Base-by-base conservation (phyloP, 306 rosid species). In the Dryas drummondii region DNA sequence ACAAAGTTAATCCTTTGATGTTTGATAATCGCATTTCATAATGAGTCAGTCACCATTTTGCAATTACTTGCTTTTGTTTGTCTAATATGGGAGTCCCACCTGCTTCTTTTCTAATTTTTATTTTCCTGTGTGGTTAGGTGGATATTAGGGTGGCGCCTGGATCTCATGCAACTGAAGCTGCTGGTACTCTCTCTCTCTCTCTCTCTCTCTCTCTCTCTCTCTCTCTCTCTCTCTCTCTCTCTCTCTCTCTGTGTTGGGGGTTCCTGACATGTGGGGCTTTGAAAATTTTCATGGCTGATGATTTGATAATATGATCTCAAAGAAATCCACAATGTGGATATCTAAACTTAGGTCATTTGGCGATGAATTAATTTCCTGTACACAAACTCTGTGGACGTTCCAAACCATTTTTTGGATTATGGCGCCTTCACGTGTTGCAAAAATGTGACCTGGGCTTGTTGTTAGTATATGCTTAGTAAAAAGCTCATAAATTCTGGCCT, bases 141-240 rank as follows among this genome's bases (percentile, higher is more conserved):
- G 98, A 96, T 77, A 96, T 96, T 80, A 86, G 87, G 82, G 89
- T 96, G 65, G 99, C 96, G 44, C 99, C 97, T 40, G 94, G 99
- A 83, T 92, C 99, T 63, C 98, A 96, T 85, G 86, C 98, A 19
- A 90, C 97, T 50, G 96, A 92, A 88, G 90, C 89, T 74, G 89
- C 93, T 63, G 96, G 99, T 96, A 79, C 72, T 60, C 68, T 73
- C 66, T 47, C 63, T 7, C 56, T 42, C 19, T 68, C 63, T 42
- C 17, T 69, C n/a, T 44, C n/a, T 69, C 44, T 74, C 15, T 50
- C 7, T 70, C 40, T 68, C 48, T 53, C 26, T 72, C 4, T 62
- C 14, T 7, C 56, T 41, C 19, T 68, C 48, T 53, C 26, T 72
- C 4, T 62, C 14, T 69, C n/a, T 44, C n/a, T 69, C 44, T 74